Conservation (phyloP, 345 rosid species). For the Jatropha curcas region DNA sequence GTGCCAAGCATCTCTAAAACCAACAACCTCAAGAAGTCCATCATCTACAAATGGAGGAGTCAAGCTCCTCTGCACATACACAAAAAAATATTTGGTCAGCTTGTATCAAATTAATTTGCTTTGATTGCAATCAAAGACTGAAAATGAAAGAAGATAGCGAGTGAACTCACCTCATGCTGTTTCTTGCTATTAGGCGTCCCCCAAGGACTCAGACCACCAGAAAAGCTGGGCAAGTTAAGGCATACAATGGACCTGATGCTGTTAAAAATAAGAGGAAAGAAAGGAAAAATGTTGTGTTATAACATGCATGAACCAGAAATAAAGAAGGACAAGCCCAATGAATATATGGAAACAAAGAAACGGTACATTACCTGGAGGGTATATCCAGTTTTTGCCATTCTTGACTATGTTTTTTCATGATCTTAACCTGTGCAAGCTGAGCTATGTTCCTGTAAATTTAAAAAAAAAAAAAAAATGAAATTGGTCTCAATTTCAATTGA, state of each 20-base stretch:
- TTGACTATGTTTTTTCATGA: constrained; percentile 59
- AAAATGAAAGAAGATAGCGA: neutral
- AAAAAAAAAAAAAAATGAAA: constrained; percentile 18
- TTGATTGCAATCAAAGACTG: neutral
- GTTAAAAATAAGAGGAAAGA: constrained; percentile 22
- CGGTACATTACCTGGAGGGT: constrained; percentile 53
- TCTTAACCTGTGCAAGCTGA: constrained; percentile 77
- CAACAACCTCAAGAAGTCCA: constrained; percentile 78
- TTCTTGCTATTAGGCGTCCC: constrained; percentile 68
- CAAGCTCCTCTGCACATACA: constrained; percentile 55
- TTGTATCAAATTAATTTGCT: neutral
- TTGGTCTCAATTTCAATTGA: constrained; percentile 9
- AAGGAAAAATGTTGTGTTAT: neutral
- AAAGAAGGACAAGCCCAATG: neutral
- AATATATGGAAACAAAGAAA: neutral
- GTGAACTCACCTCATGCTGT: constrained; percentile 43
- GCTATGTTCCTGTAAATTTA: constrained; percentile 75
- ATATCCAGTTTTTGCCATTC: constrained; percentile 67
- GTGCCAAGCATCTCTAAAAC: constrained; percentile 97
- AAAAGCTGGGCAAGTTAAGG: constrained; percentile 91
- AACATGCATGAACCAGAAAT: neutral
- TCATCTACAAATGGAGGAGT: constrained; percentile 90
- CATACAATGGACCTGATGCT: constrained; percentile 87
- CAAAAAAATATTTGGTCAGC: constrained; percentile 5
- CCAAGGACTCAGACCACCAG: constrained; percentile 94